These are phyloP conservation scores for Podaxis carcinomalis DNA, from an alignment of 768 basidiomycete genomes.

Conservation along the genomic window DNA sequence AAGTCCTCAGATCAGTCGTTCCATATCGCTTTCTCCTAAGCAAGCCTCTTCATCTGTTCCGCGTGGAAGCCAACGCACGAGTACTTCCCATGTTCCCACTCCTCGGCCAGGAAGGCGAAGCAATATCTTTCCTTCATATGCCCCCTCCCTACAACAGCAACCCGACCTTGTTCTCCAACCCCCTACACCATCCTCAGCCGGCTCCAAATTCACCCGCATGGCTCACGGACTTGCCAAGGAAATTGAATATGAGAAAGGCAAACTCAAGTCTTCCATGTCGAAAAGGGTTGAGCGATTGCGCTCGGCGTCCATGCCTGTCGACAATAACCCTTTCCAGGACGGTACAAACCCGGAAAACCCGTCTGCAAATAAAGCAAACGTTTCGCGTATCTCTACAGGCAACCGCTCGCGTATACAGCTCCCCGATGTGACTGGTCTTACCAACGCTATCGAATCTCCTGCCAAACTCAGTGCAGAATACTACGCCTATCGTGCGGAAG, in stretches of 20 bases:
- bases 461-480: slow-evolving; percentile 52
- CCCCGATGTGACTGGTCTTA: slow-evolving; percentile 83
- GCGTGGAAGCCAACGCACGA: not conserved
- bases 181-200: slow-evolving; percentile 52
- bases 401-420: slow-evolving; percentile 45
- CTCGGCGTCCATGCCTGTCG: slow-evolving; percentile 14
- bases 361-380: slow-evolving; percentile 14
- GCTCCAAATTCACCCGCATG: slow-evolving; percentile 58
- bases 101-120: slow-evolving; percentile 29
- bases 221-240: slow-evolving; percentile 54
- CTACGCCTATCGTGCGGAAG: slow-evolving; percentile 41
- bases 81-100: slow-evolving; percentile 20
- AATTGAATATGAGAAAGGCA: slow-evolving; percentile 35
- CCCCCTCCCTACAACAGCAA: slow-evolving; percentile 25
- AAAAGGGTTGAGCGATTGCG: slow-evolving; percentile 6
- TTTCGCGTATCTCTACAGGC: slow-evolving; percentile 4
- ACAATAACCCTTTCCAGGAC: slow-evolving; percentile 38
- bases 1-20: slow-evolving; percentile 27
- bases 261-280: slow-evolving; percentile 6
- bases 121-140: slow-evolving; percentile 24
- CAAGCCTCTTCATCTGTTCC: slow-evolving; percentile 8
- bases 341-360: slow-evolving; percentile 15
- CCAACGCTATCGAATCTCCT: slow-evolving; percentile 73
- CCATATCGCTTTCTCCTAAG: slow-evolving; percentile 16
- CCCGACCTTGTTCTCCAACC: slow-evolving; percentile 54